Evolutionary conservation across 2,329 filamentous ascomycete genomes (phyloP), one percentile per base, ranked within the genome.

Genomic region (Orbilia blumenaviensis): DNA sequence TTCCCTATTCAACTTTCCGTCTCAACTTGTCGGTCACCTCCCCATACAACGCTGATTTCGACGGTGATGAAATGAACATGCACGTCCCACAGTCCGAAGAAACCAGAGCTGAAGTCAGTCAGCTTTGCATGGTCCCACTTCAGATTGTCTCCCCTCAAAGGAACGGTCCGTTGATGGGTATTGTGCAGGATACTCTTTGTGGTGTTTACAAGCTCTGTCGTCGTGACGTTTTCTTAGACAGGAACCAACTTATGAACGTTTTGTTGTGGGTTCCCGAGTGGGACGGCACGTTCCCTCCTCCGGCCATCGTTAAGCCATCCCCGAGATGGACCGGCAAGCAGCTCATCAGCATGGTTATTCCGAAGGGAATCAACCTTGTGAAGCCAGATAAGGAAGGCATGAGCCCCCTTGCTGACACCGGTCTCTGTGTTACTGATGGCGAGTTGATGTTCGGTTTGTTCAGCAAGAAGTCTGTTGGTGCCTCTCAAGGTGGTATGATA

Each of bases 41-140:
- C 27, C 95, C 95, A 0, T 99, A 99, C 87, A 99, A 99, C 85
- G 95, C 95, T 80, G 95, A 99, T 92, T 99, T 99, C 85, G 95
- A 99, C 82, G 95, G 95, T 85, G 95, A 99, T 83, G 95, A 99
- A 84, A 99, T 99, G 95, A 99, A 99, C 82, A 89, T 99, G 85
- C 95, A 99, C 88, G 96, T 99, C 62, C 96, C 95, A 2, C 95
- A 99, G 82, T 95, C 92, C 38, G 94, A 99, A 82, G 96, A 99
- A 84, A 96, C 96, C 34, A 91, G 95, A 76, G 93, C 96, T 50
- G 95, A 99, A 83, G 89, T 99, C 80, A 92, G 90, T 83, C 91
- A 98, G 82, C 88, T 99, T 12, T 98, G 94, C 83, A 91, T 98
- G 88, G 95, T 99, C n/a, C 95, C 95, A 0, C 88, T 95, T 80